Evolutionary conservation across 1,139 yeast genomes (phyloP).

Genomic region (Suhomyces chickasaworum): DNA sequence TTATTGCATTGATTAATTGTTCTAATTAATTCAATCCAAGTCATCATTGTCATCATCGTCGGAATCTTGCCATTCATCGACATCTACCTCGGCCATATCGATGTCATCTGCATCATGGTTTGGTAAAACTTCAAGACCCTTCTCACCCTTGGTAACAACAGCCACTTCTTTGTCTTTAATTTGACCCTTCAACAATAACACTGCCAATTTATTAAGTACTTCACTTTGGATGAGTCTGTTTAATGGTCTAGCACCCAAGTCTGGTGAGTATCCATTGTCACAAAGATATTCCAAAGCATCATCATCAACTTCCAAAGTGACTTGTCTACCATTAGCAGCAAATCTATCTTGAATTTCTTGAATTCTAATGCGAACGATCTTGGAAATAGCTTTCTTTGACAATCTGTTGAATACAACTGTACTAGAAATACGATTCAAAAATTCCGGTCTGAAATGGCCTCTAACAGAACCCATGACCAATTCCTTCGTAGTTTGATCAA

Average conservation of each 20-base stretch:
- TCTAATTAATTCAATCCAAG: too few species aligned
- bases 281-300: constrained; percentile 81
- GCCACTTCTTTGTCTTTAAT: constrained; percentile 86
- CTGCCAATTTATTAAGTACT: constrained; percentile 82
- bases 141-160: constrained; percentile 57
- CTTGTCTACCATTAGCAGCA: constrained; percentile 75
- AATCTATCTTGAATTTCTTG: constrained; percentile 84
- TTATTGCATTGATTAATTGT: too few species aligned
- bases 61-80: constrained; percentile 56
- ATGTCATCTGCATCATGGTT: constrained; percentile 74
- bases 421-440: constrained; percentile 91
- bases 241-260: constrained; percentile 96
- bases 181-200: constrained; percentile 85
- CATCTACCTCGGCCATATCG: constrained; percentile 57
- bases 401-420: constrained; percentile 90
- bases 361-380: constrained; percentile 85
- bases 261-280: constrained; percentile 84
- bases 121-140: constrained; percentile 77
- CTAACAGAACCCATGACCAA: constrained; percentile 85
- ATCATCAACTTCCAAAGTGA: constrained; percentile 67
- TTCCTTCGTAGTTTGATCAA: constrained; percentile 67
- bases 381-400: constrained; percentile 86
- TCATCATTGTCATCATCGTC: constrained; percentile 51
- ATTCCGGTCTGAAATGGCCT: constrained; percentile 94
- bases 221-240: constrained; percentile 91